These are phyloP conservation scores for Umbelopsis ramanniana DNA, from an alignment of 192 early-diverging fungal genomes.

Conservation along the genomic window DNA sequence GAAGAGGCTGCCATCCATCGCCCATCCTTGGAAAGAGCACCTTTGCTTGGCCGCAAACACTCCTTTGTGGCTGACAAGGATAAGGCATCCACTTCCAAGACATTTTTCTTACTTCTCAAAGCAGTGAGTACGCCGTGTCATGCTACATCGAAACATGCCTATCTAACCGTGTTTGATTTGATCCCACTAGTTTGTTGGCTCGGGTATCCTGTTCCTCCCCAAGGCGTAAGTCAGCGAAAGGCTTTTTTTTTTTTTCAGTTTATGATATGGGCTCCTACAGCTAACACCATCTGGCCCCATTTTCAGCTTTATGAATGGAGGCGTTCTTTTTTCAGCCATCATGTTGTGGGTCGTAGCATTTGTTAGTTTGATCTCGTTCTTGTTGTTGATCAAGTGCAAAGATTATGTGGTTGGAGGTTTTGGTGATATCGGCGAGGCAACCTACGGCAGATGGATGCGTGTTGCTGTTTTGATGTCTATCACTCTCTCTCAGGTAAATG, in stretches of 20 bases:
- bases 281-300: background rate
- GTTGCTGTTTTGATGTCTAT: constrained; percentile 39
- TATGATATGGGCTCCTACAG: no score
- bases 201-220: constrained; percentile 58
- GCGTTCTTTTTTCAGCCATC: constrained; percentile 61
- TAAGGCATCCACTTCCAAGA: constrained; percentile 51
- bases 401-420: constrained; percentile 60
- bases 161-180: background rate
- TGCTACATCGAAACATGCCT: background rate
- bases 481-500: constrained; percentile 37
- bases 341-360: constrained; percentile 62
- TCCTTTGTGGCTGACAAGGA: constrained; percentile 35
- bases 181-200: constrained; percentile 49
- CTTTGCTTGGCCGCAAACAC: constrained; percentile 13
- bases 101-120: constrained; percentile 62
- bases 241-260: background rate
- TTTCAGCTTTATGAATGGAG: constrained; percentile 61
- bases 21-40: constrained; percentile 1
- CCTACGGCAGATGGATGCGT: constrained; percentile 41
- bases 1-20: background rate
- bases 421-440: constrained; percentile 50
- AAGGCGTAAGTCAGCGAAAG: constrained; percentile 32
- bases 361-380: constrained; percentile 62
- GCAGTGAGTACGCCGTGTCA: constrained; percentile 23
- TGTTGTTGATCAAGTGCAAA: constrained; percentile 64